These are phyloP conservation scores for Mycena leptocephala DNA, from an alignment of 768 basidiomycete species.

Conservation along the genomic window DNA sequence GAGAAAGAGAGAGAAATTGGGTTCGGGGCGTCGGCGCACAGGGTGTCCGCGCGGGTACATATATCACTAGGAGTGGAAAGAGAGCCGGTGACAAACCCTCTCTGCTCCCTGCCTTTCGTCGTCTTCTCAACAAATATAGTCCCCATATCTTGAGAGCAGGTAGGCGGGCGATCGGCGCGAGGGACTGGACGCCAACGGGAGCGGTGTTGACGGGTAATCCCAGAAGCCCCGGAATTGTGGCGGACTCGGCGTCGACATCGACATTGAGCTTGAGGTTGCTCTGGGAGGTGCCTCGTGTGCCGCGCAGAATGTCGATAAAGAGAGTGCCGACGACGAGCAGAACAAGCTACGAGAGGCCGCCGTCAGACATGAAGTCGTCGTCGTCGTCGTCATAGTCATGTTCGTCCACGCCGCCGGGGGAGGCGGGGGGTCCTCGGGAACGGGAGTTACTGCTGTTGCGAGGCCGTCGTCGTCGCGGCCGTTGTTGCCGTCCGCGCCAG, in stretches of 20 bases:
- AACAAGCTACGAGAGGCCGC: not conserved
- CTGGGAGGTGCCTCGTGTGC: not conserved
- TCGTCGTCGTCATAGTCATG: not conserved
- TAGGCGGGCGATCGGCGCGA: not conserved
- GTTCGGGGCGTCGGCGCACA: conserved; percentile 21
- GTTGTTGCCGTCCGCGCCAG: not conserved
- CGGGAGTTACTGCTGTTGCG: not conserved
- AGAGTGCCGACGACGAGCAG: not conserved
- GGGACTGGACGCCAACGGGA: not conserved
- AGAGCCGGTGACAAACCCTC: not conserved
- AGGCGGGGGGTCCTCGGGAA: conserved; percentile 13
- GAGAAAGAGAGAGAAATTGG: not conserved
- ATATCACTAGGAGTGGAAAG: conserved; percentile 1
- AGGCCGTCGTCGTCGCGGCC: not conserved
- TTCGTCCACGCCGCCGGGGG: not conserved
- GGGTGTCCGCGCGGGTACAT: conserved; percentile 22
- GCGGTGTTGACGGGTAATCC: not conserved
- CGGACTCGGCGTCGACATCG: not conserved
- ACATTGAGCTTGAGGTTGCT: not conserved
- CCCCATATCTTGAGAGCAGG: rapidly evolving
- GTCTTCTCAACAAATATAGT: too few species aligned
- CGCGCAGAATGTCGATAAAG: not conserved
- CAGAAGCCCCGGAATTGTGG: not conserved
- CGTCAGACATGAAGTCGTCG: not conserved
- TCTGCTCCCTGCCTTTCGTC: conserved; percentile 26